A percentile compares a stretch with the other conserved stretches of the same genome.
phyloP scores from a whole-genome alignment of 805 yeast species.

The Starmerella bombicola region DNA sequence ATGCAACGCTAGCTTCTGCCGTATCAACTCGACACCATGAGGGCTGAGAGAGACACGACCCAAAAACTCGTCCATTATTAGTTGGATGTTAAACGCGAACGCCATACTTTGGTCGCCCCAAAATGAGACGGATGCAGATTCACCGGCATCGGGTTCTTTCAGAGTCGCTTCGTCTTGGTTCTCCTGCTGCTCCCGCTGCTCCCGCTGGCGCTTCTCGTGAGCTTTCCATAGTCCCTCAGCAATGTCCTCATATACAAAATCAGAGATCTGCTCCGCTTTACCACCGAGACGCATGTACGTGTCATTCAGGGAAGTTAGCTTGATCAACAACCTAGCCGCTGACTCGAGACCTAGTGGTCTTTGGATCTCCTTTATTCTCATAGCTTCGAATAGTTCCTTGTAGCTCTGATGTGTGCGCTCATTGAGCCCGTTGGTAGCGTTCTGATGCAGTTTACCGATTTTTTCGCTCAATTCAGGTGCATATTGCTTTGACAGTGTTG shows the following conservation, averaged over 20 bases:
- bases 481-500: background rate
- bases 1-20: background rate
- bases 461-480: constrained; percentile 1
- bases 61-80: too few species aligned
- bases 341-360: background rate
- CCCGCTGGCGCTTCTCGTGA: background rate
- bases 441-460: background rate
- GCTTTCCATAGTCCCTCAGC: constrained; percentile 2
- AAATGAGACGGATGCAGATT: too few species aligned
- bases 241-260: constrained; percentile 2
- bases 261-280: background rate
- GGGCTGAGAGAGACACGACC: too few species aligned
- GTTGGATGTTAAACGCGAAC: constrained; percentile 5
- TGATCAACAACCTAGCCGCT: background rate
- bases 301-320: constrained; percentile 1
- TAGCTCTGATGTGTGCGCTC: background rate
- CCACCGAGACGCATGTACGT: constrained; percentile 8
- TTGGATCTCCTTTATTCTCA: background rate
- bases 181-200: background rate
- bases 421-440: background rate
- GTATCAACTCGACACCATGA: background rate
- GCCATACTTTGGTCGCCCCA: background rate
- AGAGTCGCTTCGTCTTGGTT: background rate
- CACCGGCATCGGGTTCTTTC: too few species aligned
- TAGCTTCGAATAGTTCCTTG: background rate